These are phyloP conservation scores for Phytophthora melonis DNA, from an alignment of 352 stramenopile species.

Conservation along the genomic window DNA sequence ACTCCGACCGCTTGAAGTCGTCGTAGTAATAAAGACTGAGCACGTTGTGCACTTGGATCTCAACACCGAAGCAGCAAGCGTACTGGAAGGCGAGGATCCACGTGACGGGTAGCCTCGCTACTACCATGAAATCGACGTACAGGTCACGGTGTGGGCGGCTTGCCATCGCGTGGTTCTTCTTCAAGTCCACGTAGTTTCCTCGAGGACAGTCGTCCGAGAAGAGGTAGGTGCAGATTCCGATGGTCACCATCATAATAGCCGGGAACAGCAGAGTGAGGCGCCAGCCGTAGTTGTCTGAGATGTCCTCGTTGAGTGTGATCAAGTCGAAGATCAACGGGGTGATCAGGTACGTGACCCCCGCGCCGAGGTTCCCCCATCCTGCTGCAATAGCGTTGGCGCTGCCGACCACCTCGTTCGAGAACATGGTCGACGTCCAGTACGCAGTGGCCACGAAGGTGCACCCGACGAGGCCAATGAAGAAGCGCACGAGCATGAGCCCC, in stretches of 20 bases:
- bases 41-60: conserved; percentile 95
- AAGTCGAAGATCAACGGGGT: conserved; percentile 88
- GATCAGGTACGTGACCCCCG: conserved; percentile 84
- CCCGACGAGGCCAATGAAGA: conserved; percentile 94
- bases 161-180: conserved; percentile 65
- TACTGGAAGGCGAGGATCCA: conserved; percentile 95
- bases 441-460: conserved; percentile 70
- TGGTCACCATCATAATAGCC: conserved; percentile 80
- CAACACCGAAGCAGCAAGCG: conserved; percentile 93
- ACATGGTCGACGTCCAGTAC: conserved; percentile 39
- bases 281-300: conserved; percentile 46
- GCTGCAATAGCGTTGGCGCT: conserved; percentile 59
- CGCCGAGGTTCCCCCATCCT: conserved; percentile 95
- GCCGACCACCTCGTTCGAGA: conserved; percentile 29
- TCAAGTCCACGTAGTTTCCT: conserved; percentile 56
- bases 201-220: conserved; percentile 36
- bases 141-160: conserved; percentile 22
- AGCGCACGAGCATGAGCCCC: conserved; percentile 80
- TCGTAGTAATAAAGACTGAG: conserved; percentile 91
- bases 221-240: conserved; percentile 55
- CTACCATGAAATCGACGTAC: conserved; percentile 48
- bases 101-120: conserved; percentile 56
- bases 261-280: conserved; percentile 81
- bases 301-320: conserved; percentile 61
- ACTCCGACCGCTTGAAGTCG: conserved; percentile 72